Evolutionary conservation across 257 asterid genomes (phyloP), one percentile per base, ranked within the genome.

Genomic region (Haberlea rhodopensis): DNA sequence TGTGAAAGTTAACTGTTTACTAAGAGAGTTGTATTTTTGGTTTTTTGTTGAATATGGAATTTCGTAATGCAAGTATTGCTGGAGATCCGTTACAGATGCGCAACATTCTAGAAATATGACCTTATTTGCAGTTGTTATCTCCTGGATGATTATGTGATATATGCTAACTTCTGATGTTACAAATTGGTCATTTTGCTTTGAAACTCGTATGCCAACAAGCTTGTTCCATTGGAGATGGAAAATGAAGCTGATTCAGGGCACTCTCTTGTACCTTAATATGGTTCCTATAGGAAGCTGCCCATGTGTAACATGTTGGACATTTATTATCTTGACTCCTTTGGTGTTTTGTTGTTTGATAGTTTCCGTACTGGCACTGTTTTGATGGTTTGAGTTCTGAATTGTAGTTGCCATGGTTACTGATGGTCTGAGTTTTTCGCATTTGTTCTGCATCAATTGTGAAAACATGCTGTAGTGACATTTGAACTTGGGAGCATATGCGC

Each of bases 111-210:
- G 67, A 70, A 55, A 27, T 27, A 53, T 55, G 34, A 11, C 34
- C 65, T 43, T 62, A 25, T 62, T 68, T 61, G 78, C 49, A 79
- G 77, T n/a, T 72, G 62, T 69, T 24, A 40, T 48, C 68, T 63
- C 52, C 19, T 62, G 63, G 74, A 69, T 23, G 59, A 46, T 32
- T 55, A 45, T 49, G 31, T 16, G 13, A 55, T 49, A 67, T 51
- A 49, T 58, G 60, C 65, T 63, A 45, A 57, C 40, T 59, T 40
- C 62, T 65, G 55, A 65, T 60, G 13, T 51, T 49, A 26, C 55
- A 40, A 26, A 37, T 63, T n/a, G 62, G 62, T 18, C 16, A 34
- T 21, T 61, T 24, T 23, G 28, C 56, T 49, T 32, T 25, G 25
- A 65, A 70, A 52, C 43, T 13, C 46, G 65, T 58, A 28, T 51